Evolutionary conservation across 1,284 basidiomycete genomes (phyloP), one percentile per base, ranked within the genome.

Genomic region (Rhodotorula sp.): DNA sequence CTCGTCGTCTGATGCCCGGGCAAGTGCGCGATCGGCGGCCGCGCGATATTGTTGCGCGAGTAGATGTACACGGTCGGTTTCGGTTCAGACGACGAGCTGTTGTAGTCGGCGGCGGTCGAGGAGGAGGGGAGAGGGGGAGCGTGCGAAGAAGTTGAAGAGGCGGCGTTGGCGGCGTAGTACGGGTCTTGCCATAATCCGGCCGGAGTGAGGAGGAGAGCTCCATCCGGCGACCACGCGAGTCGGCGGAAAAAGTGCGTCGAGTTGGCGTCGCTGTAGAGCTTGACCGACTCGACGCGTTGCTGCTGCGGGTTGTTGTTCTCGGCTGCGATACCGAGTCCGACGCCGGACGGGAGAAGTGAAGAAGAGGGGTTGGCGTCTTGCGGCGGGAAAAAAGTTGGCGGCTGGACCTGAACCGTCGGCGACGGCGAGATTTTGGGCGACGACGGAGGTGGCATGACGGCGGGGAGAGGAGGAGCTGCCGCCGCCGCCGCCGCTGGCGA

Each of bases 1-100:
- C 91, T 93, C 0, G 94, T 90, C 72, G 95, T 95, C 83, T 94
- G 94, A 83, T 98, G 93, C 0, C 97, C 97, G 0, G 97, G 95
- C 5, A 99, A 84, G 79, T 95, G 93, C 3, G 94, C 95, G 67
- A 99, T 89, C 0, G 97, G 95, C 0, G 91, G 88, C 60, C 91
- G 86, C 2, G 91, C 88, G 80, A 99, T 91, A 81, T 95, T 97
- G 28, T 91, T 92, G 48, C 95, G 87, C 6, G 93, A 93, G 82
- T 99, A 99, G 77, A 99, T 91, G 83, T 92, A 98, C 23, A 98
- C 95, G 1, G 93, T 85, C 21, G 85, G 85, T 75, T 83, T 84
- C 12, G 91, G 50, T n/a, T 70, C 76, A 4, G 19, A 38, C 26
- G n/a, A 26, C 26, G 28, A 5, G 38, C 5, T 21, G 10, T 60